Base-by-base conservation (phyloP, 2,329 filamentous ascomycete genomes). In the Fusarium sp. region DNA sequence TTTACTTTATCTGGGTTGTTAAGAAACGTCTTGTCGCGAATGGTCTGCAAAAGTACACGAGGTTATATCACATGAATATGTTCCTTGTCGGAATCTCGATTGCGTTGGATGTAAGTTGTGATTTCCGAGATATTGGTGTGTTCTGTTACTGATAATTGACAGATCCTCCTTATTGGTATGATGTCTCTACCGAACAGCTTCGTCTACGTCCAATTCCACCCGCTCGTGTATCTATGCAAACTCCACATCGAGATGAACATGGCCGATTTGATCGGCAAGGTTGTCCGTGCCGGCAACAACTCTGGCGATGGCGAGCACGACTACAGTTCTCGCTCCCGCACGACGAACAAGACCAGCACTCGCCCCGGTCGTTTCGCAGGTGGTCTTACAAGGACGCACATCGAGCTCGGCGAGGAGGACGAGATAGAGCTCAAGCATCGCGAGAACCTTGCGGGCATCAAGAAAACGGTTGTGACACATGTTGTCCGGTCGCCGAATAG, bases 31-130 rank as follows among this genome's bases (percentile, higher is more conserved):
- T 86, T 0, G 81, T 86, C 55, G 76, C 79, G 34, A 82, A 84
- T 44, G 84, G 84, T 14, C 77, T 86, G 3, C 79, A 79, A 11
- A 86, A 86, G 69, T 86, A 86, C 70, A 81, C 80, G 52, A 74
- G 78, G n/a, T 77, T 86, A 14, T 81, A 84, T 18, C 77, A 77
- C 20, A 77, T 77, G 68, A 77, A 77, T 30, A 56, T 76, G 48
- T 57, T 61, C 27, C 74, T 77, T 27, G 74, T 76, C n/a, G 57
- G 22, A 2, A 61, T 77, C 8, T 77, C 76, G 1, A 71, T 77
- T 54, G 60, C 64, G 18, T 61, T 77, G 4, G 76, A 77, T 48
- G 69, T 76, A 63, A 53, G 69, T 63, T 29, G 12, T 4, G 10
- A 16, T 6, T 4, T 11, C 4, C 4, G 12, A 16, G 10, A 22